These are phyloP conservation scores for Suhomyces atakaporum DNA, from an alignment of 1,139 yeast species.

Conservation along the genomic window DNA sequence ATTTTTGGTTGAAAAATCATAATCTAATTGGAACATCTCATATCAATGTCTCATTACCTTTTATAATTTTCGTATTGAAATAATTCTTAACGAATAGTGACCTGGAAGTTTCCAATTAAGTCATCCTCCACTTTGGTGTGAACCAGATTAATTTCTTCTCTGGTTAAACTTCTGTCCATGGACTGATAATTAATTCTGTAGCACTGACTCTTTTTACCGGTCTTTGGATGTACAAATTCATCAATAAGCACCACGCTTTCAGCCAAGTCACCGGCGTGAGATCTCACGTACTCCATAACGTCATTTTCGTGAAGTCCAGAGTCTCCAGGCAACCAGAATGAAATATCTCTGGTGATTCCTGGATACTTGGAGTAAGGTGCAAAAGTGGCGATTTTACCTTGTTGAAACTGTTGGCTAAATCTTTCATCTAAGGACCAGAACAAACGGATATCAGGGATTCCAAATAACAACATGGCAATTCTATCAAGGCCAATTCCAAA, in stretches of 20 bases:
- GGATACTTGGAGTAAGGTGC: constrained; percentile 92
- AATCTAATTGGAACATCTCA: no score
- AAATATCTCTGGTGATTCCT: constrained; percentile 80
- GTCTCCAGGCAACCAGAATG: constrained; percentile 77
- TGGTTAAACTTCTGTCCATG: constrained; percentile 89
- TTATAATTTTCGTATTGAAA: not conserved
- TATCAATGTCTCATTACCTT: no score
- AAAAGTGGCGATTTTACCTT: constrained; percentile 69
- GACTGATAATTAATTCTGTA: constrained; percentile 91
- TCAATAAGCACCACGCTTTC: constrained; percentile 84
- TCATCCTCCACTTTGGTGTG: constrained; percentile 64
- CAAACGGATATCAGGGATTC: constrained; percentile 90
- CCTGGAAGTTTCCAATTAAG: constrained; percentile 52
- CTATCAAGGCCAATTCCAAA: constrained; percentile 96
- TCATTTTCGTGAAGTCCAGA: constrained; percentile 75
- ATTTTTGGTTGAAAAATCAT: no score
- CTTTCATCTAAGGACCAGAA: constrained; percentile 90
- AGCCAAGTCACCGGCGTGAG: constrained; percentile 81
- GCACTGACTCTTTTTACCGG: constrained; percentile 75
- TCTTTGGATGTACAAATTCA: constrained; percentile 82
- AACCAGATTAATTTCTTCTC: constrained; percentile 71
- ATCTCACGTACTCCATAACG: constrained; percentile 88
- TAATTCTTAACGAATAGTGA: constrained; percentile 57
- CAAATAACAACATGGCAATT: constrained; percentile 92
- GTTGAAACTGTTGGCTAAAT: constrained; percentile 69